Conservation (phyloP, 495 filamentous ascomycete species). For the Aspergillus avenaceus region DNA sequence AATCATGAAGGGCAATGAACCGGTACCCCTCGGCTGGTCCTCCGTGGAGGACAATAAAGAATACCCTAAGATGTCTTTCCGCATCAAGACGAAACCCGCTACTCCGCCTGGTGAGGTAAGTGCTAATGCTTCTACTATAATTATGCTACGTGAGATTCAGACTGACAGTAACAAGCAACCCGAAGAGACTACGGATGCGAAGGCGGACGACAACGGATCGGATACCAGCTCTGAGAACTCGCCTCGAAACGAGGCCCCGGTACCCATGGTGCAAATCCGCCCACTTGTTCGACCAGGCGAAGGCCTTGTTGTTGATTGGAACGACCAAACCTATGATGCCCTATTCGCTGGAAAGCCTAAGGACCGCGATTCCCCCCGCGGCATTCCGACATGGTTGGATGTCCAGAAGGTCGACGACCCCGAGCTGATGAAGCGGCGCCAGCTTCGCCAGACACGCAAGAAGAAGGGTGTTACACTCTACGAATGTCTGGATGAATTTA, state of each 20-base stretch:
- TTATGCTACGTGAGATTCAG: background rate
- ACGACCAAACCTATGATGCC: constrained; percentile 54
- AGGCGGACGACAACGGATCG: constrained; percentile 5
- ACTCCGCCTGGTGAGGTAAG: constrained; percentile 15
- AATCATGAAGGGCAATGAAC: constrained; percentile 49
- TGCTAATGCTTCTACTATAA: constrained; percentile 4
- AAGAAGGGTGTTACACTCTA: constrained; percentile 78
- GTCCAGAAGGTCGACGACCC: constrained; percentile 58
- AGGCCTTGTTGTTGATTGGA: constrained; percentile 83
- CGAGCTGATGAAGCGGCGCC: constrained; percentile 58
- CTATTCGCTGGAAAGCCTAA: constrained; percentile 58
- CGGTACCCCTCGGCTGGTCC: constrained; percentile 63
- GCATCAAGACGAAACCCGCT: constrained; percentile 25
- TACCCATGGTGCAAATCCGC: constrained; percentile 37
- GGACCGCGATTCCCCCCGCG: constrained; percentile 45
- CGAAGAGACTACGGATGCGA: background rate
- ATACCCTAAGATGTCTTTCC: constrained; percentile 54
- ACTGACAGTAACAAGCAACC: background rate
- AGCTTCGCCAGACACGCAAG: constrained; percentile 54
- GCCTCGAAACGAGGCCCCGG: constrained; percentile 15
- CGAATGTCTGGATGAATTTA: constrained; percentile 90
- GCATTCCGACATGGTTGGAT: constrained; percentile 47
- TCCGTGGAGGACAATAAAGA: constrained; percentile 50
- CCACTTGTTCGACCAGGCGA: constrained; percentile 73
- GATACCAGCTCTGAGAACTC: constrained; percentile 19